Evolutionary conservation across 2,329 filamentous ascomycete genomes (phyloP), one percentile per base, ranked within the genome.

Genomic region (Gnomoniopsis sp.): DNA sequence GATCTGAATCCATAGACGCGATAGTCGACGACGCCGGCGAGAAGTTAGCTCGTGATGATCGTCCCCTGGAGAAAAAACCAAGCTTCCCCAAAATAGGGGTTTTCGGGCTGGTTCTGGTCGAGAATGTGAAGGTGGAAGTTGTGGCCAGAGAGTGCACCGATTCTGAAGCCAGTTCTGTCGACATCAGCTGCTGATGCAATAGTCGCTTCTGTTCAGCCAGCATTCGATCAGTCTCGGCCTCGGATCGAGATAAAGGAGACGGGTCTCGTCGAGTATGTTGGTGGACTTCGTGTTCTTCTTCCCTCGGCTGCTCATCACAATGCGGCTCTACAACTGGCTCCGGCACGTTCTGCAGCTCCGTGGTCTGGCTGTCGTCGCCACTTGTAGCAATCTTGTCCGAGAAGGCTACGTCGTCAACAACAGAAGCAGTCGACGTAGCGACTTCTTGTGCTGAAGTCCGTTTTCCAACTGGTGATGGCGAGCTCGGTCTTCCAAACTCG

Each of bases 131-230:
- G 17, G 46, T 49, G 34, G 61, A 53, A 15, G 46, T 49, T 34
- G 61, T 51, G 57, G 57, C 47, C 63, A 66, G 57, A 53, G 52
- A 38, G 53, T 59, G 38, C 46, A 55, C 58, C 61, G 72, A 54
- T 63, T 65, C 67, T 4, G 69, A 66, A 11, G 70, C 74, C 36
- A 71, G 53, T 63, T 65, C 67, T 3, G 70, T 66, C 12, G 70
- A 74, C 36, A 71, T 71, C 41, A 79, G 70, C 63, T 79, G 73
- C 41, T 74, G 69, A 62, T 77, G 74, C 22, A 79, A 72, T 55
- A 79, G 75, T 65, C 74, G 77, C 69, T 78, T 79, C 66, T 81
- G 78, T 63, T 82, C 78, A 23, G 76, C 75, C 48, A 79, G 69
- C 48, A 78, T 75, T 60, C 78, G 76, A 64, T 81, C 74, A 36